Base-by-base conservation (phyloP, 2,329 filamentous ascomycete species). In the Hypoxylon sp. region DNA sequence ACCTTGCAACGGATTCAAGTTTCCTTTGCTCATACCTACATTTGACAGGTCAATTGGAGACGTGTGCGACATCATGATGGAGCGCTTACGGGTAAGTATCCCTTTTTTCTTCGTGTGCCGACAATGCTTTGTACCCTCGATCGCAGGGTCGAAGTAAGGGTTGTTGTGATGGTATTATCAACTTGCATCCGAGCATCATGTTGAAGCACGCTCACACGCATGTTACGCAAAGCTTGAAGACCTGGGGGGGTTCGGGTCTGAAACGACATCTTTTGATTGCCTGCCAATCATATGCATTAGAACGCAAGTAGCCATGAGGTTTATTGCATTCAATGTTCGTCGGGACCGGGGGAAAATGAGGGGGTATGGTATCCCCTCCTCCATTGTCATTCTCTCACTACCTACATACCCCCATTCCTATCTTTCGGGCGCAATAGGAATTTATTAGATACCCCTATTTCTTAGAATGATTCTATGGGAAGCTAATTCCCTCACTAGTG, bases 31-130 rank as follows among this genome's bases (percentile, higher is more conserved):
- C 21, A 25, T 36, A 35, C 11, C 37, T 40, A 27, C 32, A 52
- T 48, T 43, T 41, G 52, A 56, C 48, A 41, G 12, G 48, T 59
- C 52, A 49, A 51, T 46, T 43, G 44, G 41, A 43, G 34, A 45
- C 15, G 43, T 27, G 23, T 23, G 21, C 36, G 25, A 37, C 16
- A 25, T 40, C 17, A 40, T 23, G 7, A 52, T 38, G 42, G 38
- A 41, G 21, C 21, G 31, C 23, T 34, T 31, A 35, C 17, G 34
- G 13, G 30, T 11, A 47, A 30, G 49, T 42, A n/a, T n/a, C n/a
- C n/a, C n/a, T n/a, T n/a, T n/a, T n/a, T n/a, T n/a, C n/a, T 60
- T 57, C 15, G 16, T 37, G 13, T 26, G 19, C 27, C 36, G 38
- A 34, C 29, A 15, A 40, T 46, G 31, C 31, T 47, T 35, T 20